These are phyloP conservation scores for Globisporangium cylindrosporum DNA, from an alignment of 352 stramenopile genomes.

Conservation along the genomic window DNA sequence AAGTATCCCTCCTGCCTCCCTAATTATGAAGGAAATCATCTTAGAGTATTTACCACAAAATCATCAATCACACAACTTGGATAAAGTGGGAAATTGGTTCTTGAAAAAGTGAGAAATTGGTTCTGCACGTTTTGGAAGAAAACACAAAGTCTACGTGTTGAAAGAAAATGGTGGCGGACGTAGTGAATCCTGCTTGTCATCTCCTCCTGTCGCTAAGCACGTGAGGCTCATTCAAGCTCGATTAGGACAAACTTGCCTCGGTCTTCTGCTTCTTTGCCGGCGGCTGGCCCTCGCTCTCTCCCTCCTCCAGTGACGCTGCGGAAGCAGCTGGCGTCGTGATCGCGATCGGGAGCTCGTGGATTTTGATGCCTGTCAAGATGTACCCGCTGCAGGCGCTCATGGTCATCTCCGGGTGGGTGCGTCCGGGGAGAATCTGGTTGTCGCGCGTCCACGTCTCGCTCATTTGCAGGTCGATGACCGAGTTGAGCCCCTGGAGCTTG, in stretches of 20 bases:
- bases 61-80: neutral
- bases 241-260: constrained; percentile 10
- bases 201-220: neutral
- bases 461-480: constrained; percentile 92
- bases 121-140: neutral
- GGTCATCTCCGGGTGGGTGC: constrained; percentile 95
- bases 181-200: neutral
- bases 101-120: neutral
- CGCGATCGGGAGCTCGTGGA: constrained; percentile 33
- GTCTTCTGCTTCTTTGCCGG: constrained; percentile 19
- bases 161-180: neutral
- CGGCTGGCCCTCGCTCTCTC: neutral
- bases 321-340: neutral
- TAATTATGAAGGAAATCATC: constrained; percentile 2
- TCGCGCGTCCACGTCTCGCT: constrained; percentile 96
- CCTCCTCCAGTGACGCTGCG: neutral
- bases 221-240: neutral
- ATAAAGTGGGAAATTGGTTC: neutral
- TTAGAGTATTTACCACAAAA: neutral
- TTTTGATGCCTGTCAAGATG: constrained; percentile 92
- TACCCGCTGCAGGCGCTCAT: constrained; percentile 96
- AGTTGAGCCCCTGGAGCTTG: constrained; percentile 85
- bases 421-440: constrained; percentile 91
- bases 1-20: neutral
- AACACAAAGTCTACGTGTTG: neutral